A percentile compares a stretch with the other conserved stretches of the same genome.
Evolutionary conservation across 345 rosid species (phyloP).

Genomic region (Syzygium grande): DNA sequence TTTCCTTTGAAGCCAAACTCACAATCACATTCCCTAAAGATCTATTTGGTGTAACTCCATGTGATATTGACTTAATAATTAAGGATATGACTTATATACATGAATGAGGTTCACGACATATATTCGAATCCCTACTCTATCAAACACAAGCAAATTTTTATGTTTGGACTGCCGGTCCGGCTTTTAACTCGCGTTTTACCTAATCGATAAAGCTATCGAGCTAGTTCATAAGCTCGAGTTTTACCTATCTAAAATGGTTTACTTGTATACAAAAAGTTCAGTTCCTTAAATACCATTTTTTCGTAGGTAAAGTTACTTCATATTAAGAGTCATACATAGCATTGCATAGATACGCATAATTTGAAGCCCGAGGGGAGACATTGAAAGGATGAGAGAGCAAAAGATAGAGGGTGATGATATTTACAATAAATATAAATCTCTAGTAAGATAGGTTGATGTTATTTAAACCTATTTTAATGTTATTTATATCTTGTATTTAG

Average conservation of each 20-base stretch:
- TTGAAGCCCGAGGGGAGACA: no score
- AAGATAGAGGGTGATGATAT: no score
- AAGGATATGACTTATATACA: not conserved
- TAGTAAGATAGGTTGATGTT: not conserved
- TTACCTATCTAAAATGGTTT: not conserved
- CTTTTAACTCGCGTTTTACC: fast-evolving
- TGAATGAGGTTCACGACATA: not conserved
- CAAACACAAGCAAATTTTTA: not conserved
- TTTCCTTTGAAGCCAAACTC: not conserved
- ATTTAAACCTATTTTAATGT: no score
- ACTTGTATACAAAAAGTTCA: not conserved
- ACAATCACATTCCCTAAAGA: not conserved
- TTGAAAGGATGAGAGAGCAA: no score
- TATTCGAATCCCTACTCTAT: not conserved
- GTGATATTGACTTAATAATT: not conserved
- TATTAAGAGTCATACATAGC: not conserved
- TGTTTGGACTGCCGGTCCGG: not conserved
- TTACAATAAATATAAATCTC: not conserved
- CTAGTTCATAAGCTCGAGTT: not conserved
- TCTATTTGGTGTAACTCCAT: not conserved
- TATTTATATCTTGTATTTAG: not conserved
- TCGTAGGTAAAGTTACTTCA: not conserved
- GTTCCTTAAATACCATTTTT: not conserved
- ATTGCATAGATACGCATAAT: not conserved
- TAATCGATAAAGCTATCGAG: not conserved